Base-by-base conservation (phyloP, 2,329 filamentous ascomycete species). In the Xylaria digitata region DNA sequence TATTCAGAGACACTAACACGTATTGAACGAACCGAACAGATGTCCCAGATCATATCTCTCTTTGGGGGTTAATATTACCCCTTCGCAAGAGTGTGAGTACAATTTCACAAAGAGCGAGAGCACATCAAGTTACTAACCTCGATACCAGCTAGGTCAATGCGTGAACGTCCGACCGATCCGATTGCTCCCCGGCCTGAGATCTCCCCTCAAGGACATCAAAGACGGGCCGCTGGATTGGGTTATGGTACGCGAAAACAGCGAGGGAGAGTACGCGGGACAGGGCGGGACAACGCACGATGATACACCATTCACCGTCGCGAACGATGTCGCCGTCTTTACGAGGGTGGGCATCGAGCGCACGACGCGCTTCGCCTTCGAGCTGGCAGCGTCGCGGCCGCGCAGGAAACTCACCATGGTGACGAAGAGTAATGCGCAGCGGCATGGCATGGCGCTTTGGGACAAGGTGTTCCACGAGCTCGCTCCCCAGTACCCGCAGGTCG, bases 301-400 rank as follows among this genome's bases (percentile, higher is more conserved):
- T 23, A 53, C 50, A 11, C 50, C 50, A 5, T 53, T 13, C 32
- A 21, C 50, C 9, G 9, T 53, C 32, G 50, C 50, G 7, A 53
- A 37, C 19, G 50, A 53, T 15, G 50, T 53, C 0, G 32, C 50
- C 17, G 50, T 40, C n/a, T 53, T 53, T 32, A 53, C 50, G n/a
- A 40, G 50, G 15, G 17, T 13, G 3, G 32, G 50, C 2, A 53
- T 53, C 32, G 30, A 53, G n/a, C 32, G 50, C n/a, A 37, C 32
- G 50, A 53, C 37, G 32, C 32, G 50, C 32, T 53, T 53, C 17
- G 50, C 50, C n/a, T 53, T 53, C 50, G 50, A 53, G 30, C 37
- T 19, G n/a, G 50, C 50, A 19, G 32, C 32, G 11, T 40, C 50
- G 15, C 50, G 50, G 8, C 50, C 32, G 50, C 50, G 30, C 32